Percentiles rank a stretch among this genome's conserved stretches.
phyloP scores from a whole-genome alignment of 345 rosid species.

The Eutrema heterophyllum region DNA sequence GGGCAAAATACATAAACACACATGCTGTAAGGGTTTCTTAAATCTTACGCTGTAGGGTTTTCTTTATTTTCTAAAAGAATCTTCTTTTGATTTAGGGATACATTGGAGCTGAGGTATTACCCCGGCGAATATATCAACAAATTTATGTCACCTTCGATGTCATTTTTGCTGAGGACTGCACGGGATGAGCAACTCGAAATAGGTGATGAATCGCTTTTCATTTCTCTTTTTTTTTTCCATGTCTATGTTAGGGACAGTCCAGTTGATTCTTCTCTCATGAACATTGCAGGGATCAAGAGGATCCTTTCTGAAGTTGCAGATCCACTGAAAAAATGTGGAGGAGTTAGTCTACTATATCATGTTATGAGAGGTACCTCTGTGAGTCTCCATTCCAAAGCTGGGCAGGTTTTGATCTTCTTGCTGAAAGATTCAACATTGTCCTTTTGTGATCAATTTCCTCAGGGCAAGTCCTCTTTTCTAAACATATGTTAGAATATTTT shows the following conservation, averaged over 20 bases:
- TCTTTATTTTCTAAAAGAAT: not conserved
- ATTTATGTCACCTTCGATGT: constrained; percentile 50
- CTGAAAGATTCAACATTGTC: constrained; percentile 39
- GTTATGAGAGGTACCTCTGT: constrained; percentile 52
- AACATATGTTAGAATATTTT: not conserved
- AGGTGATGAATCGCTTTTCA: constrained; percentile 40
- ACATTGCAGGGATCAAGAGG: constrained; percentile 50
- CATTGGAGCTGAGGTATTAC: constrained; percentile 61
- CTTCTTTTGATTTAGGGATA: constrained; percentile 39
- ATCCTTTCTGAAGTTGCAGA: constrained; percentile 53
- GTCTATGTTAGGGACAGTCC: not conserved
- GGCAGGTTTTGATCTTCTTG: constrained; percentile 39
- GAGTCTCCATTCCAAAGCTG: constrained; percentile 67
- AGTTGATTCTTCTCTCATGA: constrained; percentile 6
- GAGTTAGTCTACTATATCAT: constrained; percentile 47
- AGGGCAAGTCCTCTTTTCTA: constrained; percentile 41
- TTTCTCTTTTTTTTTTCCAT: not conserved
- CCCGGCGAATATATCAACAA: constrained; percentile 44
- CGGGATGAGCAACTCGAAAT: constrained; percentile 39
- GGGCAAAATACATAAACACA: not conserved
- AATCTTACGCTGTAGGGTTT: not conserved
- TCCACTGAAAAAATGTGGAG: constrained; percentile 45
- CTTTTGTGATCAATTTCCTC: constrained; percentile 40
- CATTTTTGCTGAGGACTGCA: constrained; percentile 79
- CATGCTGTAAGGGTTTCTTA: not conserved